Percentiles rank a stretch among this genome's conserved stretches.
phyloP scores from a whole-genome alignment of 2,329 filamentous ascomycete species.

The Cladophialophora chaetospira region DNA sequence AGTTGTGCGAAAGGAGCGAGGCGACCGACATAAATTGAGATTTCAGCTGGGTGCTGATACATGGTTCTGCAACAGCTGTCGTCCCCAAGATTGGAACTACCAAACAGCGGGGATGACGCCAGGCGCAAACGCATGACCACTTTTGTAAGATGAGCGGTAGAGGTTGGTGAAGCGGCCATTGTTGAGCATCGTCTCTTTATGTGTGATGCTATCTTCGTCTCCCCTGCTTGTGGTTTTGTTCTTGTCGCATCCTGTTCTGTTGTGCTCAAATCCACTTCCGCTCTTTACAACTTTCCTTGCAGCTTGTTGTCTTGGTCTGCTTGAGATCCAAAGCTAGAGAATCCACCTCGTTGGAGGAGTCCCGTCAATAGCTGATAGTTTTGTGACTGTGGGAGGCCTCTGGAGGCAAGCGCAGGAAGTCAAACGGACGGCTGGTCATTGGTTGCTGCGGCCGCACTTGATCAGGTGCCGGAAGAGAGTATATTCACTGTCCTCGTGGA shows the following conservation, averaged over 20 bases:
- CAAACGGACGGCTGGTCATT: no score
- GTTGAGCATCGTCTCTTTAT: slow-evolving; percentile 14
- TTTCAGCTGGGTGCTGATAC: slow-evolving; percentile 28
- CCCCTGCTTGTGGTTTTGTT: slow-evolving; percentile 19
- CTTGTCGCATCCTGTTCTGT: slow-evolving; percentile 13
- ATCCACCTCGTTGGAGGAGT: not conserved
- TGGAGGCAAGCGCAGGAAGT: no score
- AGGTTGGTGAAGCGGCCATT: slow-evolving; percentile 21
- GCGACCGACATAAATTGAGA: slow-evolving; percentile 30
- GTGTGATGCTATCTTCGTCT: slow-evolving; percentile 9
- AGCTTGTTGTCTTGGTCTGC: not conserved
- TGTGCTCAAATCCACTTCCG: slow-evolving; percentile 3
- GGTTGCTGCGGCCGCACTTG: no score
- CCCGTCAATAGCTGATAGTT: not conserved
- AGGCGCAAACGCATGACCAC: slow-evolving; percentile 21
- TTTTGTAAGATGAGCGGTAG: slow-evolving; percentile 23
- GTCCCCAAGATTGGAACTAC: slow-evolving; percentile 11
- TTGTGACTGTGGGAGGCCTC: no score
- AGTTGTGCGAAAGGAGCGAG: slow-evolving; percentile 11
- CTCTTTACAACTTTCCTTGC: not conserved
- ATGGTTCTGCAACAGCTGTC: slow-evolving; percentile 25
- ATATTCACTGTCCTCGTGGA: not conserved
- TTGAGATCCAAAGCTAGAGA: not conserved
- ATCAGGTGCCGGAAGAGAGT: no score
- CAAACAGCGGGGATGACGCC: slow-evolving; percentile 13